phyloP scores from a whole-genome alignment of 768 basidiomycete species.

The Rhodosporidiobolus sp. region DNA sequence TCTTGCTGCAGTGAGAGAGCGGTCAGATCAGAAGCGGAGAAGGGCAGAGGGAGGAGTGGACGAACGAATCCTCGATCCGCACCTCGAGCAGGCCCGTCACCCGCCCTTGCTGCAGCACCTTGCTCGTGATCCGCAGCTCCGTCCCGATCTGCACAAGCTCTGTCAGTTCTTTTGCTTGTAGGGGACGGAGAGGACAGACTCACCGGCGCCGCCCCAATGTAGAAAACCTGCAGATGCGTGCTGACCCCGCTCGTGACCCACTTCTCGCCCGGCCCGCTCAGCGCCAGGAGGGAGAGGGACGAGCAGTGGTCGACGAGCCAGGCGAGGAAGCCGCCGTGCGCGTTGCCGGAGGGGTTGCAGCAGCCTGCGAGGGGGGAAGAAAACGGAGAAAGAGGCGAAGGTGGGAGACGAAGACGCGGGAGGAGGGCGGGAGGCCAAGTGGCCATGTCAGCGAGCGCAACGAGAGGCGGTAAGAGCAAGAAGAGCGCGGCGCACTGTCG shows the following conservation, averaged over 20 bases:
- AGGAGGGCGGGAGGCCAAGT: no score
- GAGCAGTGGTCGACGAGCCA: slow-evolving; percentile 37
- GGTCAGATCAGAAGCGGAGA: neutral
- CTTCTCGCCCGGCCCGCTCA: slow-evolving; percentile 12
- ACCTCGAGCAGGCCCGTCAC: slow-evolving; percentile 23
- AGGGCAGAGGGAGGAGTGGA: neutral
- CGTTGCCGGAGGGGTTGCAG: slow-evolving; percentile 15
- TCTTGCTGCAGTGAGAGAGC: neutral
- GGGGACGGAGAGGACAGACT: neutral
- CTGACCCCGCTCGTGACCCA: slow-evolving; percentile 31
- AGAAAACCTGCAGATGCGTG: slow-evolving; percentile 24
- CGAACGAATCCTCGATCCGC: slow-evolving; percentile 24
- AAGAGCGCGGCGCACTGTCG: neutral
- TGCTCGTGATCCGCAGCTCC: slow-evolving; percentile 9
- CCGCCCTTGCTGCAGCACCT: slow-evolving; percentile 23
- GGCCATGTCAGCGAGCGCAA: no score
- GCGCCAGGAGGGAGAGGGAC: slow-evolving; percentile 16
- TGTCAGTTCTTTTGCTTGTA: no score
- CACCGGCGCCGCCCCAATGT: slow-evolving; percentile 31
- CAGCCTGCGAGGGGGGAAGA: neutral
- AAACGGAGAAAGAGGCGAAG: no score
- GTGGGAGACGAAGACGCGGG: no score
- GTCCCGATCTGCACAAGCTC: slow-evolving; percentile 8
- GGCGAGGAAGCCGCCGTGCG: slow-evolving; percentile 36
- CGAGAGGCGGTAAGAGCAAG: no score